Conservation (phyloP, 164 flowering plant genomes). For the Hamamelis virginiana region DNA sequence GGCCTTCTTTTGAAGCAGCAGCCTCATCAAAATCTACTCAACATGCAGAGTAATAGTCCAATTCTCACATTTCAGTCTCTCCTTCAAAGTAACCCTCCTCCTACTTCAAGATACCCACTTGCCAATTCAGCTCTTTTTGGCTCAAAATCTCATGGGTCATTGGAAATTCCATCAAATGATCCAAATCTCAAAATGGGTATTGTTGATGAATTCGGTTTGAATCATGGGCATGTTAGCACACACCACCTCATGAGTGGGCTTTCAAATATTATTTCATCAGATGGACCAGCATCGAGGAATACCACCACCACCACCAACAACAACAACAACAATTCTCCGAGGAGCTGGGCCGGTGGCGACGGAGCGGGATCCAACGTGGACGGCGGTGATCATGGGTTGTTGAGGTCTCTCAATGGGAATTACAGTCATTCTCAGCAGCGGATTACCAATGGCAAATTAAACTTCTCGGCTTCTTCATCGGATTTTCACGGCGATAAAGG, state of each 20-base stretch:
- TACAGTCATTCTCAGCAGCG: not conserved
- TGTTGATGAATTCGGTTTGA: slow-evolving; percentile 23
- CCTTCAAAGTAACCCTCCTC: slow-evolving; percentile 17
- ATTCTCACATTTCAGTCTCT: slow-evolving; percentile 25
- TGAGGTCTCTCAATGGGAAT: slow-evolving; percentile 15
- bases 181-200: slow-evolving; percentile 16
- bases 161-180: slow-evolving; percentile 14
- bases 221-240: slow-evolving; percentile 16
- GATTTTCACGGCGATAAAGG: slow-evolving; percentile 26
- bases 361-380: not conserved
- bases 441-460: slow-evolving; percentile 8
- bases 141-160: slow-evolving; percentile 13
- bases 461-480: slow-evolving; percentile 20
- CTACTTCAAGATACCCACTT: slow-evolving; percentile 7
- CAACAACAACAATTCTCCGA: no score
- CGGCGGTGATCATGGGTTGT: slow-evolving; percentile 4
- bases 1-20: slow-evolving; percentile 18
- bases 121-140: slow-evolving; percentile 9
- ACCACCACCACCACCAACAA: no score
- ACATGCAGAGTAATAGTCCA: slow-evolving; percentile 18
- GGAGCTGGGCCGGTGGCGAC: slow-evolving; percentile 3
- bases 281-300: slow-evolving; percentile 1
- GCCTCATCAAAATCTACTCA: slow-evolving; percentile 16
- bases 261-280: slow-evolving; percentile 16
- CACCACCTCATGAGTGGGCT: slow-evolving; percentile 1